Percentiles rank a stretch among this genome's conserved stretches.
These are phyloP conservation scores for Gonium pectorale DNA, from an alignment of 139 green algal species.

Conservation along the genomic window DNA sequence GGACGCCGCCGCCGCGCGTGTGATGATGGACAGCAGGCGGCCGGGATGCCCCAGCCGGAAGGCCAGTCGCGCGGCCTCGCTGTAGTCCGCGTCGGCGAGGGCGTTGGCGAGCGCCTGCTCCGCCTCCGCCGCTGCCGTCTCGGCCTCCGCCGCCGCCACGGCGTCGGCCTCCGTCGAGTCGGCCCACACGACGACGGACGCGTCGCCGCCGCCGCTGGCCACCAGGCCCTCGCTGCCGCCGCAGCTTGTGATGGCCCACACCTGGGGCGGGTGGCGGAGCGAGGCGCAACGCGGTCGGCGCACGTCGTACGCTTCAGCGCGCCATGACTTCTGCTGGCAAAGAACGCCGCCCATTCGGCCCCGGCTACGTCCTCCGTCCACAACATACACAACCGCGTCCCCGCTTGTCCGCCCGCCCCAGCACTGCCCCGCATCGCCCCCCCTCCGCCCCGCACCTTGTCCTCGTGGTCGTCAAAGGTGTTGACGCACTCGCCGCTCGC, in stretches of 20 bases:
- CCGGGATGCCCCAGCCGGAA: constrained; percentile 87
- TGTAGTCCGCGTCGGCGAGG: constrained; percentile 76
- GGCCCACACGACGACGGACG: constrained; percentile 84
- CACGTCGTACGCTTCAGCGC: no score
- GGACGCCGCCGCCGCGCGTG: constrained; percentile 42
- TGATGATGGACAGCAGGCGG: constrained; percentile 81
- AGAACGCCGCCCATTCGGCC: no score
- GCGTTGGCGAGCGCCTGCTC: constrained; percentile 90
- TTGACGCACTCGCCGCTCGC: constrained; percentile 78
- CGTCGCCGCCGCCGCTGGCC: constrained; percentile 80
- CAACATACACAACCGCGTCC: no score
- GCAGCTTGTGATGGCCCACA: constrained; percentile 68
- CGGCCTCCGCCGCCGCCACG: constrained; percentile 59
- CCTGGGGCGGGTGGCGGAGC: constrained; percentile 26
- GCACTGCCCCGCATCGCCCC: no score
- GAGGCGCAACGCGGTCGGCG: no score
- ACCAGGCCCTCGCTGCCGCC: constrained; percentile 43
- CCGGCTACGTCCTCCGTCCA: no score
- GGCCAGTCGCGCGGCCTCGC: constrained; percentile 80
- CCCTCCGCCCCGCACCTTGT: constrained; percentile 66
- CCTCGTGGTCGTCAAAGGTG: constrained; percentile 96
- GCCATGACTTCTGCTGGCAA: no score
- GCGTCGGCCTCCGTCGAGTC: constrained; percentile 80
- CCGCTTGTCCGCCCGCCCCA: no score
- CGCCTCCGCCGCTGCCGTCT: constrained; percentile 67